Percentiles rank a stretch among this genome's conserved stretches.
Conservation (phyloP, 2,329 filamentous ascomycete species). For the Alternaria sp. region DNA sequence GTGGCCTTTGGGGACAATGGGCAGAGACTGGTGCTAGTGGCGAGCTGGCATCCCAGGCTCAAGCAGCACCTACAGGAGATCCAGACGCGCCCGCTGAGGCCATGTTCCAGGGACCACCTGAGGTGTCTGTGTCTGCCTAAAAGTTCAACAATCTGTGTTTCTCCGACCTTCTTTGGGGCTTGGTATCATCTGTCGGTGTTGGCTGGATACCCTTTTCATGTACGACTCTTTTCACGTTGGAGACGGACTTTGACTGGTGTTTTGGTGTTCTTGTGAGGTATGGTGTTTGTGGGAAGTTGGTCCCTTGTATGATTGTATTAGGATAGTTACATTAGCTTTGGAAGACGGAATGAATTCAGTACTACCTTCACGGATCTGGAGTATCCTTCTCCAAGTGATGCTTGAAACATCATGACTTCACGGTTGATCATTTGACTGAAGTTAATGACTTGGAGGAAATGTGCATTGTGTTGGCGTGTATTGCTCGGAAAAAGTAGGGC, state of each 20-base stretch:
- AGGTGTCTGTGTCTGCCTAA: conserved; percentile 33
- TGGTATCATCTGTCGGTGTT: conserved; percentile 35
- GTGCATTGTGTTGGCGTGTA: not conserved
- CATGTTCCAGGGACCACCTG: conserved; percentile 25
- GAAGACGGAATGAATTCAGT: conserved; percentile 1
- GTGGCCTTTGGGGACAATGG: conserved; percentile 97
- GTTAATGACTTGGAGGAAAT: not conserved
- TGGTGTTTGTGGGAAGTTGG: conserved; percentile 6
- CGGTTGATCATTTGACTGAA: not conserved
- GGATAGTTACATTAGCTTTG: conserved; percentile 16
- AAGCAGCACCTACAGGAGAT: conserved; percentile 24
- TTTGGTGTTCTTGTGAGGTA: conserved; percentile 22
- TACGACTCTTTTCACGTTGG: conserved; percentile 22
- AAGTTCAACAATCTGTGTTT: conserved; percentile 13
- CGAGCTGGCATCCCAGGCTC: conserved; percentile 31
- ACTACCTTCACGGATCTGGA: not conserved
- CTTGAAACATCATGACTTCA: not conserved
- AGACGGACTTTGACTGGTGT: conserved; percentile 15
- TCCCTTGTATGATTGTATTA: conserved; percentile 11
- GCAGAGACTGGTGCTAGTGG: conserved; percentile 67
- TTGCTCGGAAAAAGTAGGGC: not conserved
- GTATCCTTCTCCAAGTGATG: not conserved
- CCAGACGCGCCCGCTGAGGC: conserved; percentile 25
- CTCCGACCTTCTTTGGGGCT: conserved; percentile 12
- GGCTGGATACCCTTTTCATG: conserved; percentile 42